These are phyloP conservation scores for Rhododendron griersonianum DNA, from an alignment of 148 eudicot genomes.

Conservation along the genomic window DNA sequence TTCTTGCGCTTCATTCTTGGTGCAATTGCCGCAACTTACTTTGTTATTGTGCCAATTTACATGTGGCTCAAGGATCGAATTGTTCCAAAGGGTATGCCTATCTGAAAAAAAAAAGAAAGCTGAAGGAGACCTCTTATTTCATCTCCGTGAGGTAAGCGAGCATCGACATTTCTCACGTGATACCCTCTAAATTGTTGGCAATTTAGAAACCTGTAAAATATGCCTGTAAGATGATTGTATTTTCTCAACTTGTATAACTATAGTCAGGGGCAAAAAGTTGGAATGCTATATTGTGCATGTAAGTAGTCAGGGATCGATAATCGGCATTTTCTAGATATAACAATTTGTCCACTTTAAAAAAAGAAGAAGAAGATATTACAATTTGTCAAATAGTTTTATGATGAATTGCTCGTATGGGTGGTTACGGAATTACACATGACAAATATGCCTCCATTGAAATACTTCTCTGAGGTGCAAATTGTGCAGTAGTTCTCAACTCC, in stretches of 20 bases:
- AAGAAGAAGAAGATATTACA: too few relatives aligned
- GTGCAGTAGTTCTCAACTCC: not conserved
- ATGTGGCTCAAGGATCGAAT: conserved; percentile 90
- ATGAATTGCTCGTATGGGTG: not conserved
- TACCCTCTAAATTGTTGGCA: not conserved
- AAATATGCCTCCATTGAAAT: not conserved
- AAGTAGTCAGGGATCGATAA: not conserved
- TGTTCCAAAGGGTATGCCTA: conserved; percentile 62
- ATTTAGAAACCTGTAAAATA: not conserved
- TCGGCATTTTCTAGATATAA: not conserved
- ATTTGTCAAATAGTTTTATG: not conserved
- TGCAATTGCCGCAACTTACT: conserved; percentile 56
- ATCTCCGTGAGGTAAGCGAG: not conserved
- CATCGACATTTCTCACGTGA: not conserved
- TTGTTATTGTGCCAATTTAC: conserved; percentile 70
- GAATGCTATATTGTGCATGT: not conserved
- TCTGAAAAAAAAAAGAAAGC: conserved; percentile 26
- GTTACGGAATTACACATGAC: not conserved
- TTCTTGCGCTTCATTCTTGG: conserved; percentile 63
- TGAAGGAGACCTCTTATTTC: not conserved
- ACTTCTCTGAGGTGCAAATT: not conserved
- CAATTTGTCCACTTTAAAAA: too few relatives aligned
- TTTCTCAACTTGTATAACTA: not conserved
- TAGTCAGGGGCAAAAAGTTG: not conserved
- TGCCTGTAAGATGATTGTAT: not conserved